Conservation (phyloP, 2,329 filamentous ascomycete species). For the Arthrinium puccinioides region DNA sequence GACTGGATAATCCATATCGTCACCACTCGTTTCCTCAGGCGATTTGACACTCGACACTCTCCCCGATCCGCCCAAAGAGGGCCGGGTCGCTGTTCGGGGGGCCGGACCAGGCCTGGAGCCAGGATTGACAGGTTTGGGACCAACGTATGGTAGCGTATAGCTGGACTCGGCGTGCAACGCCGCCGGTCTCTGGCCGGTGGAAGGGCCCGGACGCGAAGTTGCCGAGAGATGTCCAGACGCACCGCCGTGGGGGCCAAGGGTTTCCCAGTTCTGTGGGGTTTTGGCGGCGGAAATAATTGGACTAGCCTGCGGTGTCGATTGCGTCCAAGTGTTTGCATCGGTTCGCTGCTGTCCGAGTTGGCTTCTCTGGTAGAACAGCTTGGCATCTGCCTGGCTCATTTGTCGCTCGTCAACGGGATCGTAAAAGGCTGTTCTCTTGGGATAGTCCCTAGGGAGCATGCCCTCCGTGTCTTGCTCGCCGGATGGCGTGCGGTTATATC, state of each 20-base stretch:
- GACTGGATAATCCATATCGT: slow-evolving; percentile 7
- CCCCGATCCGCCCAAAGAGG: slow-evolving; percentile 17
- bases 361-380: slow-evolving; percentile 90
- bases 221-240: neutral
- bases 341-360: slow-evolving; percentile 50
- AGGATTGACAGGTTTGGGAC: slow-evolving; percentile 8
- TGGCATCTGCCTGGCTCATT: slow-evolving; percentile 89
- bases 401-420: slow-evolving; percentile 91
- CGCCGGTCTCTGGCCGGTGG: neutral
- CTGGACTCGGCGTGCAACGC: neutral
- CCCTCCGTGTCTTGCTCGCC: slow-evolving; percentile 31
- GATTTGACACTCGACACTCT: too few relatives aligned
- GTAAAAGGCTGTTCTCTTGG: slow-evolving; percentile 77
- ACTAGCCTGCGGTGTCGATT: slow-evolving; percentile 38
- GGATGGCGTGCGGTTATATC: slow-evolving; percentile 16
- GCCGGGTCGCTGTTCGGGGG: slow-evolving; percentile 24
- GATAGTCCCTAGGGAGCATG: slow-evolving; percentile 54
- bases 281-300: slow-evolving; percentile 27
- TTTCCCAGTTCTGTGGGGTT: slow-evolving; percentile 4
- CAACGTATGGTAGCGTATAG: slow-evolving; percentile 2
- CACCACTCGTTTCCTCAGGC: slow-evolving; percentile 8
- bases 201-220: too few relatives aligned
- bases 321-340: slow-evolving; percentile 25
- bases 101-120: slow-evolving; percentile 12
- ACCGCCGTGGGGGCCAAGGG: neutral